phyloP scores from a whole-genome alignment of 2,329 filamentous ascomycete genomes.

The Neocatenulostroma microsporum region DNA sequence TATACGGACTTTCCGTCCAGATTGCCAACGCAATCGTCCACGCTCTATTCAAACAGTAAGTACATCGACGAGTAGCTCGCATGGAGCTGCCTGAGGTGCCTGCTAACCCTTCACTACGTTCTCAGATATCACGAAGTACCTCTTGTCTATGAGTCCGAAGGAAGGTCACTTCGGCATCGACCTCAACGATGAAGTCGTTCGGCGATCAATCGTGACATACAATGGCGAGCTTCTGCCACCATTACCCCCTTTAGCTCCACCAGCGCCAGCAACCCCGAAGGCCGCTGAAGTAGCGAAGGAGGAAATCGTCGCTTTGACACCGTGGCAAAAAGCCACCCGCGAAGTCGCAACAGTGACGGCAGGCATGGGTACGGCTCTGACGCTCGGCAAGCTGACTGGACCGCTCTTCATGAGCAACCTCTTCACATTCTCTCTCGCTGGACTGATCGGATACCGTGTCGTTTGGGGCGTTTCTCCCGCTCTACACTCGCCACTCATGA shows the following conservation, averaged over 20 bases:
- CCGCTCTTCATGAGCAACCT: constrained; percentile 82
- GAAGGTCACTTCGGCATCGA: constrained; percentile 75
- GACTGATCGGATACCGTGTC: constrained; percentile 77
- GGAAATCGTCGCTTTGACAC: constrained; percentile 61
- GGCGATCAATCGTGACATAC: constrained; percentile 73
- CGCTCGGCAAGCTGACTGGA: constrained; percentile 70
- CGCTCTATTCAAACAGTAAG: constrained; percentile 85
- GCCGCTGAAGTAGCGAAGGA: constrained; percentile 47
- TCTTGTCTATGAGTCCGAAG: constrained; percentile 71
- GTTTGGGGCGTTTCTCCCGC: constrained; percentile 73
- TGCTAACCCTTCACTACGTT: background rate
- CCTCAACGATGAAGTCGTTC: constrained; percentile 74
- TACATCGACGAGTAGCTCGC: constrained; percentile 36
- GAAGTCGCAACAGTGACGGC: constrained; percentile 68
- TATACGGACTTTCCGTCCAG: constrained; percentile 85
- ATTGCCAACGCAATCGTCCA: constrained; percentile 80
- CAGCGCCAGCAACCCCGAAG: constrained; percentile 46
- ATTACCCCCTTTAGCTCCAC: constrained; percentile 60
- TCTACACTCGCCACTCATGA: constrained; percentile 84
- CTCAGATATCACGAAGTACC: constrained; percentile 63
- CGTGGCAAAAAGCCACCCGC: constrained; percentile 73
- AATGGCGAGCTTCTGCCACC: constrained; percentile 69
- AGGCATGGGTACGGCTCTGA: constrained; percentile 67
- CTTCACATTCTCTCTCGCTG: constrained; percentile 76
- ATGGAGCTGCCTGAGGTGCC: too few species aligned